Evolutionary conservation across 495 filamentous ascomycete species (phyloP).

Genomic region (Daldinia bambusicola): DNA sequence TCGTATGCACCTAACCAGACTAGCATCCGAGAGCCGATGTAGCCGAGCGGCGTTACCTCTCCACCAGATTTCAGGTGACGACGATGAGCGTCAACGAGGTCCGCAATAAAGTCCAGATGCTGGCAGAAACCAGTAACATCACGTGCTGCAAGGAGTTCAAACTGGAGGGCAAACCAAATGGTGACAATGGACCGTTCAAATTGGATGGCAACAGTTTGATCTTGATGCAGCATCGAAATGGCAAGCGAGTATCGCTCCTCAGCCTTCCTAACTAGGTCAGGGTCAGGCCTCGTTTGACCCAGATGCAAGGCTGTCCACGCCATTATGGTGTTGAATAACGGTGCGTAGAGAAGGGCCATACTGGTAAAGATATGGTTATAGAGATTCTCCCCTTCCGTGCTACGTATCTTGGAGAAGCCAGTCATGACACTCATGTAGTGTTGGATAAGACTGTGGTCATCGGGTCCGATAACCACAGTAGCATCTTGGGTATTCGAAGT

Average conservation of each 20-base stretch:
- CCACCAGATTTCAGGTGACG: conserved; percentile 25
- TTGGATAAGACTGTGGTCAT: conserved; percentile 32
- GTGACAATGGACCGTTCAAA: conserved; percentile 38
- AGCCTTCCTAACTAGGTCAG: conserved; percentile 29
- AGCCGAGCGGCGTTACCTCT: conserved; percentile 29
- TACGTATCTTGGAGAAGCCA: conserved; percentile 32
- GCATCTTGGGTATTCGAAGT: conserved; percentile 16
- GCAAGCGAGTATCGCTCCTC: conserved; percentile 29
- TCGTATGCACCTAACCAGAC: conserved; percentile 37
- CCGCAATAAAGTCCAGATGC: conserved; percentile 30
- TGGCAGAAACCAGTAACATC: conserved; percentile 27
- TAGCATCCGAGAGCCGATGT: conserved; percentile 31
- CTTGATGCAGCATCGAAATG: conserved; percentile 16
- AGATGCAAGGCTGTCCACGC: conserved; percentile 35
- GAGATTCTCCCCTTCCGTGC: conserved; percentile 27
- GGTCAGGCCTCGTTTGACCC: conserved; percentile 24
- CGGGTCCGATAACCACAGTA: conserved; percentile 21
- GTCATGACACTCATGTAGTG: conserved; percentile 38
- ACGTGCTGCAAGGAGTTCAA: conserved; percentile 25
- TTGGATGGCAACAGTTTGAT: conserved; percentile 25
- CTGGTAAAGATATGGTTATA: conserved; percentile 36
- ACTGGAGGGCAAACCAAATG: conserved; percentile 34
- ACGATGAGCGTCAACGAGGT: conserved; percentile 32
- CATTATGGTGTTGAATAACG: conserved; percentile 29
- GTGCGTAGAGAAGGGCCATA: conserved; percentile 33